Conservation (phyloP, 163 green algal species). For the Scenedesmus sp. region DNA sequence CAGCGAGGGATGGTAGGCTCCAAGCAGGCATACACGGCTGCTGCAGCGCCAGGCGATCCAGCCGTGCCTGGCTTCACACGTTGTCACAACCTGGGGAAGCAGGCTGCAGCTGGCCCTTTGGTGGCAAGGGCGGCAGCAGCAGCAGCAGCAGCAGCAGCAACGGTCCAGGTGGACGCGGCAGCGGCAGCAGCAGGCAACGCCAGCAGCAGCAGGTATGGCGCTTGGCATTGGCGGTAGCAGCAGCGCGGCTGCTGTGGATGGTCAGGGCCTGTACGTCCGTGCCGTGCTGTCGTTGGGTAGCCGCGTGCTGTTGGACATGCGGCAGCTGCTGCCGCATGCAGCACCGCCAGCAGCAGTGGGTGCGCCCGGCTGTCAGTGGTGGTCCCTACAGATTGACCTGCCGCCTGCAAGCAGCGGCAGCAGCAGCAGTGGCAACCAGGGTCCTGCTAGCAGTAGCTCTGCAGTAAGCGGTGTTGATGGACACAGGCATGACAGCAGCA, state of each 20-base stretch:
- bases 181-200: conserved; percentile 3
- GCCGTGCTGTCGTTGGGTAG: neutral
- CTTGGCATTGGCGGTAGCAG: neutral
- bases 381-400: neutral
- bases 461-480: neutral
- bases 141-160: conserved; percentile 8
- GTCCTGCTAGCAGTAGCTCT: neutral
- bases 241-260: neutral
- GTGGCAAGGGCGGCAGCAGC: neutral
- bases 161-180: neutral
- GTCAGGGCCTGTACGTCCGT: neutral
- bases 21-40: neutral
- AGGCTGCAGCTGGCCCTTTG: neutral
- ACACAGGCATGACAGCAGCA: neutral
- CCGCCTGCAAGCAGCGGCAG: neutral
- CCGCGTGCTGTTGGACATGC: neutral
- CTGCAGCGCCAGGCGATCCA: neutral
- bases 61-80: neutral
- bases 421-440: neutral
- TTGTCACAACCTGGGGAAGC: neutral
- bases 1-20: neutral
- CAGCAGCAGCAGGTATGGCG: neutral
- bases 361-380: neutral
- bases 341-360: neutral
- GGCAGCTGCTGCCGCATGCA: neutral